These are phyloP conservation scores for Lyophyllum decastes DNA, from an alignment of 768 basidiomycete genomes.

Conservation along the genomic window DNA sequence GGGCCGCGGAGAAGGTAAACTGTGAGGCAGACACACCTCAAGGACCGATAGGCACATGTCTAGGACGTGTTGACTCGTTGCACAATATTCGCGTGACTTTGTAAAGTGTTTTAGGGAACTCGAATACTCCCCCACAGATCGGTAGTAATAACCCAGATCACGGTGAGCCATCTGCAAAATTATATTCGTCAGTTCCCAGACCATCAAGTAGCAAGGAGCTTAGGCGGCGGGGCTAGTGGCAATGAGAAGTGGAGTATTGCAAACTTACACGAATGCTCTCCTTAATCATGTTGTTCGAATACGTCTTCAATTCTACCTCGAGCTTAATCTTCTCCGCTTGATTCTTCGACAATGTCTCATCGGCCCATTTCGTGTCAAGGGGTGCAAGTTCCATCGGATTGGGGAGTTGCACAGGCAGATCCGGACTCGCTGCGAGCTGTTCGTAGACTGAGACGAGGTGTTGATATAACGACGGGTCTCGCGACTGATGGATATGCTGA, in stretches of 20 bases:
- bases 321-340: constrained; percentile 77
- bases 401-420: constrained; percentile 39
- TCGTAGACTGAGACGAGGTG: constrained; percentile 57
- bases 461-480: constrained; percentile 67
- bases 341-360: constrained; percentile 66
- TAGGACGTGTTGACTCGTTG: constrained; percentile 87
- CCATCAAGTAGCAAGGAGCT: neutral
- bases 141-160: constrained; percentile 82
- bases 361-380: constrained; percentile 73
- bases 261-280: constrained; percentile 88
- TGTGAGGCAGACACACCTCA: constrained; percentile 49
- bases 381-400: constrained; percentile 46
- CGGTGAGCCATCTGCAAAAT: constrained; percentile 81
- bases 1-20: constrained; percentile 1
- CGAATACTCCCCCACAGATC: constrained; percentile 69
- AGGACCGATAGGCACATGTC: constrained; percentile 88
- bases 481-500: constrained; percentile 61
- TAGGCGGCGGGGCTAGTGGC: neutral
- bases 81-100: constrained; percentile 92
- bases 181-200: neutral
- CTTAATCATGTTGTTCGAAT: constrained; percentile 96
- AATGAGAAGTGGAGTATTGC: neutral
- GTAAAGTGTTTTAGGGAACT: constrained; percentile 79
- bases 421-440: constrained; percentile 27
- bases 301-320: constrained; percentile 94